Conservation (phyloP, 2,329 filamentous ascomycete species). For the Trichoderma simmonsii region DNA sequence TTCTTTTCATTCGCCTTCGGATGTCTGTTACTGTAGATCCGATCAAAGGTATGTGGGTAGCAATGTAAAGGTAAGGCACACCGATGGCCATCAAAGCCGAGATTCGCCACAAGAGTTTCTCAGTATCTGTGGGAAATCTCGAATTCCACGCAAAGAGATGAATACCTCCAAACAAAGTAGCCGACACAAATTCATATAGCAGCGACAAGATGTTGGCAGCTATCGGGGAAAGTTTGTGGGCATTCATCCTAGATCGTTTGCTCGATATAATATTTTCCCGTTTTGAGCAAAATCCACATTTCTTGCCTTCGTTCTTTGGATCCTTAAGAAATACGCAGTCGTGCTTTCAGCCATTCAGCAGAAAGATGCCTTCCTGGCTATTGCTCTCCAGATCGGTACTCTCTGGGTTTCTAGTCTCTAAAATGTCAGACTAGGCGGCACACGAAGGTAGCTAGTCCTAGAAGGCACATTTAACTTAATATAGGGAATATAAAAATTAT, state of each 20-base stretch:
- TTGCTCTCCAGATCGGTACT: too few relatives aligned
- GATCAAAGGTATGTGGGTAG: not conserved
- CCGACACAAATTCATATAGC: not conserved
- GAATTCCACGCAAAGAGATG: not conserved
- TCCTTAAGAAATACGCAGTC: too few relatives aligned
- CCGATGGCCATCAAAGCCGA: not conserved
- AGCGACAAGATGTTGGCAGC: not conserved
- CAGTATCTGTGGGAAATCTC: not conserved
- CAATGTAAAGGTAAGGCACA: not conserved
- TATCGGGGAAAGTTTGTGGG: not conserved
- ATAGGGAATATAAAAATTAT: too few relatives aligned
- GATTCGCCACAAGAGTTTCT: not conserved
- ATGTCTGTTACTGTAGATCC: not conserved
- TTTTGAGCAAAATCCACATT: too few relatives aligned
- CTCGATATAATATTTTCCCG: too few relatives aligned
- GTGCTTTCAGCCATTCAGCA: too few relatives aligned
- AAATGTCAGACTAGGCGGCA: too few relatives aligned
- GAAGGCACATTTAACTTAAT: too few relatives aligned
- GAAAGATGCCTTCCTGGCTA: too few relatives aligned
- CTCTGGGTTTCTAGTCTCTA: too few relatives aligned
- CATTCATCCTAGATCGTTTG: not conserved
- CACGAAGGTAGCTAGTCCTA: too few relatives aligned
- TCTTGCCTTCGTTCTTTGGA: too few relatives aligned
- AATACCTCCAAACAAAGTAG: not conserved
- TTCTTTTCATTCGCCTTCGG: not conserved